Conservation (phyloP, 495 filamentous ascomycete species). For the Paragyromitra xinjiangensis region DNA sequence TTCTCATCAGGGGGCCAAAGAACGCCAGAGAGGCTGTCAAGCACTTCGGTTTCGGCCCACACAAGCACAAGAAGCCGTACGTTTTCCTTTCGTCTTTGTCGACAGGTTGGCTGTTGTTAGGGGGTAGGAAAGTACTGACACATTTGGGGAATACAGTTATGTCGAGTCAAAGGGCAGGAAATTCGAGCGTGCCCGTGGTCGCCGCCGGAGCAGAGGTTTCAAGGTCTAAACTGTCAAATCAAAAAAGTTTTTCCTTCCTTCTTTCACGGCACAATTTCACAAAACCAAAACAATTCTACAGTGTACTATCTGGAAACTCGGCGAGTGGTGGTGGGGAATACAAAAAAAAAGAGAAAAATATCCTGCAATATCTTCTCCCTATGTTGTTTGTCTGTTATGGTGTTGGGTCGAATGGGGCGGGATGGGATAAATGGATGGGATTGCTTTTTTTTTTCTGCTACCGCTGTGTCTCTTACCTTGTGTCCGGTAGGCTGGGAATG, state of each 20-base stretch:
- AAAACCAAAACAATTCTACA: constrained; percentile 47
- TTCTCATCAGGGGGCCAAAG: constrained; percentile 95
- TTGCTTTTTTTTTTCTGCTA: constrained; percentile 36
- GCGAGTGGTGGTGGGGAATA: constrained; percentile 21
- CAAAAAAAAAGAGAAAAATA: constrained; percentile 43
- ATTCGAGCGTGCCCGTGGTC: constrained; percentile 97
- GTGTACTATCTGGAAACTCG: constrained; percentile 42
- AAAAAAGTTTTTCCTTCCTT: constrained; percentile 41
- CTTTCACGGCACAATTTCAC: constrained; percentile 42
- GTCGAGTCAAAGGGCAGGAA: constrained; percentile 98
- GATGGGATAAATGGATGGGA: constrained; percentile 33
- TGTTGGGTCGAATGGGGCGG: constrained; percentile 35
- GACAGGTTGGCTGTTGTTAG: neutral
- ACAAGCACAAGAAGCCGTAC: constrained; percentile 85
- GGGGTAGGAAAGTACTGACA: constrained; percentile 55
- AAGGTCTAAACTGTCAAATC: constrained; percentile 78
- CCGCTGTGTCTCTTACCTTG: constrained; percentile 30
- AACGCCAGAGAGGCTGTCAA: constrained; percentile 95
- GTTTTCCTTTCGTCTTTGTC: constrained; percentile 53
- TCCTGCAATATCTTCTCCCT: constrained; percentile 31
- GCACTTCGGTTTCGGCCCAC: constrained; percentile 98
- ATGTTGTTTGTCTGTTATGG: constrained; percentile 28
- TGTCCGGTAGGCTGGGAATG: constrained; percentile 42
- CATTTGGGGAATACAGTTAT: constrained; percentile 79
- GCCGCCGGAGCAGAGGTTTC: constrained; percentile 95